Evolutionary conservation across 2,329 filamentous ascomycete genomes (phyloP), one percentile per base, ranked within the genome.

Genomic region (Lasiodiplodia sp.): DNA sequence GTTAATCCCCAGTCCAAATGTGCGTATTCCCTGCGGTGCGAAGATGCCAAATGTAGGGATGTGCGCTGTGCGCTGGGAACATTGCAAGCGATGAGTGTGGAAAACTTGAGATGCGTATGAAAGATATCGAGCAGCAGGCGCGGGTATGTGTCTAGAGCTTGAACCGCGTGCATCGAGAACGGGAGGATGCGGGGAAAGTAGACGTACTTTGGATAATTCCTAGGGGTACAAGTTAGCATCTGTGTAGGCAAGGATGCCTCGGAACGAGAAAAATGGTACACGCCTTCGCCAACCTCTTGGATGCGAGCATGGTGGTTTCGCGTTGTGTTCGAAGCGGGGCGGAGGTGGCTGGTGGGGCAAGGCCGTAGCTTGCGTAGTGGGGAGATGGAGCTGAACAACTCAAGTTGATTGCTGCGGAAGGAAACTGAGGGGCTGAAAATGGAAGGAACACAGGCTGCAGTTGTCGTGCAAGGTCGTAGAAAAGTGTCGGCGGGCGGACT

Each of bases 261-360:
- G n/a, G 14, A 34, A 16, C 34, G 16, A 34, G 16, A 0, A 25
- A 18, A 16, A 25, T 31, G 28, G 21, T n/a, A 31, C 44, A 4
- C 38, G 67, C 88, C 76, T 90, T 90, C 55, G 82, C 81, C 70
- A 90, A 77, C 49, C 88, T 82, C 77, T 89, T 89, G 21, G 83
- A 80, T 66, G 87, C 85, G 71, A 87, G 83, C 81, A 82, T 83
- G 68, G 47, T 72, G 65, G n/a, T 11, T 37, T 52, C 16, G 52
- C 7, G 64, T 34, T 25, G 21, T 4, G 16, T 37, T 40, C 2
- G 21, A 38, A 21, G 34, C 37, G 49, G 40, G 25, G 44, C 44
- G 21, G 25, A 37, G 58, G 16, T 51, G 28, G 25, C 18, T 37
- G 44, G 60, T 31, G 60, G 60, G 47, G 60, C 16, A 12, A 25